These are phyloP conservation scores for Quercus glauca DNA, from an alignment of 306 rosid species.

Conservation along the genomic window DNA sequence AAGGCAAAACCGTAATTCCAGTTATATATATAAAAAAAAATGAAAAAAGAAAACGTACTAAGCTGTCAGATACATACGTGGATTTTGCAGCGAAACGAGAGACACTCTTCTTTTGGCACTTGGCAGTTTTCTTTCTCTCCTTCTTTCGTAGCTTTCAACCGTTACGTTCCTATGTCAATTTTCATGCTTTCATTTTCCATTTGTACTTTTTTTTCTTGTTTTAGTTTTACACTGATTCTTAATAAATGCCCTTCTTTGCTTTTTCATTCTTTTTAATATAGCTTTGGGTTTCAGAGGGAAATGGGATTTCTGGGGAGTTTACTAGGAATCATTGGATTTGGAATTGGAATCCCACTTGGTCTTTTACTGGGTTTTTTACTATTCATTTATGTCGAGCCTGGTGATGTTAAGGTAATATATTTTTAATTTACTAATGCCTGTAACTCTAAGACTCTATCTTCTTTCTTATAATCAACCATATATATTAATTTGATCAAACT, in stretches of 20 bases:
- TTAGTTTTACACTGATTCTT: background rate
- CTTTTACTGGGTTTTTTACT: constrained; percentile 20
- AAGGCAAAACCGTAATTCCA: background rate
- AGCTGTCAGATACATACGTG: background rate
- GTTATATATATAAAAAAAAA: too few species aligned
- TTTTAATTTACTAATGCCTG: background rate
- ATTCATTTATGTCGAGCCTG: constrained; percentile 13
- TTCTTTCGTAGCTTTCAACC: background rate
- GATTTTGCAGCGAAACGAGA: background rate
- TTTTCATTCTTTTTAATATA: background rate
- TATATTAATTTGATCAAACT: background rate
- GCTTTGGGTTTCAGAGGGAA: background rate
- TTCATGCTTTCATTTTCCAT: background rate
- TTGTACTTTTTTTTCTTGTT: background rate
- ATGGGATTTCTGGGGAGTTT: constrained; percentile 4
- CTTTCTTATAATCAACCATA: background rate
- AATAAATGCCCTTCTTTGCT: background rate
- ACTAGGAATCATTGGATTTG: constrained; percentile 23
- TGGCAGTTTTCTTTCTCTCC: constrained; percentile 8
- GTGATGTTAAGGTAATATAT: constrained; percentile 19
- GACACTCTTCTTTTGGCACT: background rate
- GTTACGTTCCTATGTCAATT: constrained; percentile 3
- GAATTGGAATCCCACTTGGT: constrained; percentile 23
- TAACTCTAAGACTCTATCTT: background rate
- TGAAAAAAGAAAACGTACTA: background rate